Conservation (phyloP, 2,329 filamentous ascomycete genomes). For the Penicillium rolfsii region DNA sequence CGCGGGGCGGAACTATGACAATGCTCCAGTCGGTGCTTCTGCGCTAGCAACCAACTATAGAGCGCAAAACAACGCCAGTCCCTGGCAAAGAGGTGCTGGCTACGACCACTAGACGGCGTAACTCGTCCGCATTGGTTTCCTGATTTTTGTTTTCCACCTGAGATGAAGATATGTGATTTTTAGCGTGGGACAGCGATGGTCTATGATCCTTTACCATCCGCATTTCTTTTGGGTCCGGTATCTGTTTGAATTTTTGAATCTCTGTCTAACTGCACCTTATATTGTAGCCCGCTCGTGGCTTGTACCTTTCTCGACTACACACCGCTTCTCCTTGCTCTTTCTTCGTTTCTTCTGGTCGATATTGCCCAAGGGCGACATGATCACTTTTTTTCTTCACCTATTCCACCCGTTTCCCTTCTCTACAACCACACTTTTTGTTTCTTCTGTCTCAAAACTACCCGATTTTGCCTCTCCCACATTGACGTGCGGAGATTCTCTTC, state of each 20-base stretch:
- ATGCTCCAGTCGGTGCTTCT: conserved; percentile 40
- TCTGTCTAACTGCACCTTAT: conserved; percentile 16
- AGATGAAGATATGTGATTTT: conserved; percentile 45
- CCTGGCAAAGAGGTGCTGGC: conserved; percentile 68
- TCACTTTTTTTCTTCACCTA: neutral
- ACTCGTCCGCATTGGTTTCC: conserved; percentile 29
- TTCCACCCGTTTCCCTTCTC: conserved; percentile 20
- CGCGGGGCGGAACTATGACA: conserved; percentile 37
- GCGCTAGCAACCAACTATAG: conserved; percentile 41
- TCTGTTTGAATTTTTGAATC: conserved; percentile 22
- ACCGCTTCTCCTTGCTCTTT: conserved; percentile 25
- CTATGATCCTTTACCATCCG: conserved; percentile 28
- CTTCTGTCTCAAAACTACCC: conserved; percentile 1
- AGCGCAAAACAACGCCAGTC: conserved; percentile 59
- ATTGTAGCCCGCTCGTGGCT: conserved; percentile 15
- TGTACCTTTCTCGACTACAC: conserved; percentile 13
- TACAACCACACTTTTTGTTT: conserved; percentile 18
- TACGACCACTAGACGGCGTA: conserved; percentile 58
- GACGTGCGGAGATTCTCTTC: conserved; percentile 7
- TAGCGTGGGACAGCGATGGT: conserved; percentile 36
- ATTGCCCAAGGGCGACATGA: neutral
- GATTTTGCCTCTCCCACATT: neutral
- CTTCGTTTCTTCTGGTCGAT: conserved; percentile 14
- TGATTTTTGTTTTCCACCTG: conserved; percentile 30
- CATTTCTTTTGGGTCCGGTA: conserved; percentile 28